Base-by-base conservation (phyloP, 192 early-diverging fungal genomes). In the Chytriomyces sp. region DNA sequence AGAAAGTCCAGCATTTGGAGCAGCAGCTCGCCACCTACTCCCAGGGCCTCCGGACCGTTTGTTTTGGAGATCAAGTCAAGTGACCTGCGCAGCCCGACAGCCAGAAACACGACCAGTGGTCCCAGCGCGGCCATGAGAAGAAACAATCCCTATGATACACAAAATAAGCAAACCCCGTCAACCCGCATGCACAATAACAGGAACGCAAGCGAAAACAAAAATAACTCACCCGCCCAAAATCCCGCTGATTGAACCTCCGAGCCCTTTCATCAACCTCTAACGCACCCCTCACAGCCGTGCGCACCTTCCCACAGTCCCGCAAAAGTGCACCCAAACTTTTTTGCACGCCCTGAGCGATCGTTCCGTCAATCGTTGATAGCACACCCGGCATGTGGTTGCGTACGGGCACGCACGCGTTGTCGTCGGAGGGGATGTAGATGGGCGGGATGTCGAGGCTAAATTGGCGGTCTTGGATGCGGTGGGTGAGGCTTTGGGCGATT, bases 341-440 rank as follows among this genome's bases (percentile, higher is more conserved):
- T 3, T 72, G 70, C 5, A 72, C 70, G 0, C 61, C 55, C 59
- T 56, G 53, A 5, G 44, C 49, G 39, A 72, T 72, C 0, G 70
- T 57, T 19, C 30, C 12, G 57, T 72, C 70, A 37, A 72, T 72
- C 4, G 39, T 64, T 64, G 49, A 28, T 7, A 72, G 70, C 22
- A 57, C 32, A 12, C 55, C 70, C 22, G 64, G 28, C 30, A 72
- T 39, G 70, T 72, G 70, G 39, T 72, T 72, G 64, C 70, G 59
- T 10, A 64, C 49, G 34, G 60, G 30, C 30, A 72, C 39, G 0
- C 39, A 6, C 3, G 31, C 19, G 37, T 34, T 59, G 4, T 12
- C 55, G 10, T 5, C 12, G 4, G 17, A 5, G 10, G 61, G 61
- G 26, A 72, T 53, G 37, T n/a, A 72, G 39, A 72, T 72, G 12